A percentile compares a stretch with the other conserved stretches of the same genome.
These are phyloP conservation scores for Allium fistulosum DNA, from an alignment of 106 monocot genomes.

Conservation along the genomic window DNA sequence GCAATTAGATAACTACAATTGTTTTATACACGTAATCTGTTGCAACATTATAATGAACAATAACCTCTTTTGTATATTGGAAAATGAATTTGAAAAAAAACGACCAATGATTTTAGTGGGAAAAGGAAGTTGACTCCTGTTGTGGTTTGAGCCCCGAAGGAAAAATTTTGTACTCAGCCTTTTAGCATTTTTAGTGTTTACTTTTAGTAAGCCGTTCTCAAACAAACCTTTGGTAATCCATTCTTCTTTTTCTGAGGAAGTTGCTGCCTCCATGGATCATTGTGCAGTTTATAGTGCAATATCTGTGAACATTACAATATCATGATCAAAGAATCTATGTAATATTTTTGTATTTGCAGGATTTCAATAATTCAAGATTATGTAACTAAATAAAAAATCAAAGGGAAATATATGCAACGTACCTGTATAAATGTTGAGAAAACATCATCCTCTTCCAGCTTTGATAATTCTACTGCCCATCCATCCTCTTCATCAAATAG, in stretches of 20 bases:
- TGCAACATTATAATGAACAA: too few species aligned
- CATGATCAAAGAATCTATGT: neutral
- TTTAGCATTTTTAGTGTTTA: neutral
- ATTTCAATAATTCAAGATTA: neutral
- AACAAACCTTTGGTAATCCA: slow-evolving; percentile 27
- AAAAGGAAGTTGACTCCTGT: too few species aligned
- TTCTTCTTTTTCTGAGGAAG: slow-evolving; percentile 20
- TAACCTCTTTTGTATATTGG: too few species aligned
- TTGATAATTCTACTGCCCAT: slow-evolving; percentile 57
- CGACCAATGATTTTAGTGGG: too few species aligned
- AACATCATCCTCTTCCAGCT: slow-evolving; percentile 61
- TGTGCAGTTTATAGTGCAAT: slow-evolving; percentile 33
- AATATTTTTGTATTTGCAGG: neutral
- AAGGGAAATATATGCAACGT: slow-evolving; percentile 3
- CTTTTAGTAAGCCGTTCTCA: slow-evolving; percentile 14
- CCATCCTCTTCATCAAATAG: slow-evolving; percentile 35
- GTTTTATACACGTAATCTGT: too few species aligned
- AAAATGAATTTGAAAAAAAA: too few species aligned
- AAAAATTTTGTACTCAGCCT: too few species aligned
- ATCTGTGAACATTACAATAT: slow-evolving; percentile 10
- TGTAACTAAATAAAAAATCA: neutral
- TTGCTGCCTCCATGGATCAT: slow-evolving; percentile 34
- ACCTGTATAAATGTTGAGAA: slow-evolving; percentile 81
- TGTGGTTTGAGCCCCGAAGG: too few species aligned
- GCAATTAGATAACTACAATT: too few species aligned